Percentiles rank a stretch among this genome's conserved stretches.
These are phyloP conservation scores for Orbilia oligospora DNA, from an alignment of 2,329 filamentous ascomycete genomes.

Conservation along the genomic window DNA sequence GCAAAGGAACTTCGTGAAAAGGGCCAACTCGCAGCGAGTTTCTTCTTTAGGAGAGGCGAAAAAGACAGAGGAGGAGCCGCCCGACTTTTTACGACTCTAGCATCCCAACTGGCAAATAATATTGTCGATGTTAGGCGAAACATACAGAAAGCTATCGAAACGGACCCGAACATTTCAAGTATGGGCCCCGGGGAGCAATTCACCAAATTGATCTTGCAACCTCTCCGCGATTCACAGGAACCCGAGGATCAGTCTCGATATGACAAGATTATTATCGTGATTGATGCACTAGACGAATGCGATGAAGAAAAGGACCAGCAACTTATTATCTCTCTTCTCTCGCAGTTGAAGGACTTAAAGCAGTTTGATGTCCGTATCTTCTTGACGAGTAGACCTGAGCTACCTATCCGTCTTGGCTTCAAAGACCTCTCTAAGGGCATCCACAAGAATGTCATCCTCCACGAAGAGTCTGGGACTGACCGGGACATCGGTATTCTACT, in stretches of 20 bases:
- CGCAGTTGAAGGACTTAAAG: slow-evolving; percentile 39
- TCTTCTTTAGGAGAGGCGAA: slow-evolving; percentile 49
- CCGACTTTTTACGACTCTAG: slow-evolving; percentile 56
- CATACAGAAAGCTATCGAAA: slow-evolving; percentile 28
- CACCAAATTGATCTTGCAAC: slow-evolving; percentile 67
- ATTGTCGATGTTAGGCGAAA: not conserved
- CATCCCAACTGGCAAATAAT: slow-evolving; percentile 16
- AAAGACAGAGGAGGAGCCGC: slow-evolving; percentile 34
- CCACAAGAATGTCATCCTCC: slow-evolving; percentile 50
- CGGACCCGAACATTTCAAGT: slow-evolving; percentile 42
- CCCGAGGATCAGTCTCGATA: not conserved
- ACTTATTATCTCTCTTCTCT: slow-evolving; percentile 60
- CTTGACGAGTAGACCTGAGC: slow-evolving; percentile 63
- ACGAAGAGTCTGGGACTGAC: slow-evolving; percentile 61
- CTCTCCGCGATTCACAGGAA: slow-evolving; percentile 63
- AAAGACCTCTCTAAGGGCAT: slow-evolving; percentile 38
- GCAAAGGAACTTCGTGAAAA: slow-evolving; percentile 19
- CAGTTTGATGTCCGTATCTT: slow-evolving; percentile 61
- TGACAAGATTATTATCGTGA: slow-evolving; percentile 60
- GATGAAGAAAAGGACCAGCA: slow-evolving; percentile 62
- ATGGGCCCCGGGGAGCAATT: slow-evolving; percentile 67
- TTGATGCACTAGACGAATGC: slow-evolving; percentile 65
- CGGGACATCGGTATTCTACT: slow-evolving; percentile 64
- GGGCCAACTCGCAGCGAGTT: slow-evolving; percentile 50
- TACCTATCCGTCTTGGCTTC: slow-evolving; percentile 62